Evolutionary conservation across 2,329 filamentous ascomycete genomes (phyloP), one percentile per base, ranked within the genome.

Genomic region (Ophiostoma populinum): DNA sequence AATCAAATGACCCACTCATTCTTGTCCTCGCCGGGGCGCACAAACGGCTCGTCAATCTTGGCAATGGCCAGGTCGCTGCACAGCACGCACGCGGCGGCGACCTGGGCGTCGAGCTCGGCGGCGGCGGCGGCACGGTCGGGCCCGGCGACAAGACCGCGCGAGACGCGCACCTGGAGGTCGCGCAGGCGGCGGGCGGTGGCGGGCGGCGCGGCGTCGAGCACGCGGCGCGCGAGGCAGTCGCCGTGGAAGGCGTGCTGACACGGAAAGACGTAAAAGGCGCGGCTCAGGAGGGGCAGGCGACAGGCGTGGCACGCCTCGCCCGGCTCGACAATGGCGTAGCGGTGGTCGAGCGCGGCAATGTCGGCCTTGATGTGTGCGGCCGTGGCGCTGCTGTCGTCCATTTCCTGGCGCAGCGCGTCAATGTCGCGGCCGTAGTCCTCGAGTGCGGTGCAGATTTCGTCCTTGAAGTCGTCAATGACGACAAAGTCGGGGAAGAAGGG

Each of bases 401-500:
- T 98, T 54, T 95, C 87, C 44, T 77, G 74, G 50, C 86, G 85
- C 25, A 98, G 61, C 2, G 63, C 65, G 49, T 95, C 90, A 45
- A 98, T 98, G 45, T 82, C 83, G 24, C 81, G 78, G 31, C 75
- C 80, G 58, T 98, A 98, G 43, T 92, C 81, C 55, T 98, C 90
- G 2, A 98, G 67, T 1, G 92, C 90, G 0, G 73, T 65, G 57
- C 90, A 98, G 24, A 98, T 95, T 53, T 98, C 90, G 43, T 95
- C 86, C 52, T 95, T 94, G 67, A 98, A 98, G 54, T 95, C 90
- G 51, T 98, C 90, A 42, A 98, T 95, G 34, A 95, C 80, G 17
- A 95, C 85, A 51, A 98, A 98, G 53, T 98, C 90, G 0, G 90
- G 90, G 58, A 98, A 98, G 62, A 98, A 94, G 0, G 90, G 90